Evolutionary conservation across 2,329 filamentous ascomycete species (phyloP).

Genomic region (Trichoderma pleuroti): DNA sequence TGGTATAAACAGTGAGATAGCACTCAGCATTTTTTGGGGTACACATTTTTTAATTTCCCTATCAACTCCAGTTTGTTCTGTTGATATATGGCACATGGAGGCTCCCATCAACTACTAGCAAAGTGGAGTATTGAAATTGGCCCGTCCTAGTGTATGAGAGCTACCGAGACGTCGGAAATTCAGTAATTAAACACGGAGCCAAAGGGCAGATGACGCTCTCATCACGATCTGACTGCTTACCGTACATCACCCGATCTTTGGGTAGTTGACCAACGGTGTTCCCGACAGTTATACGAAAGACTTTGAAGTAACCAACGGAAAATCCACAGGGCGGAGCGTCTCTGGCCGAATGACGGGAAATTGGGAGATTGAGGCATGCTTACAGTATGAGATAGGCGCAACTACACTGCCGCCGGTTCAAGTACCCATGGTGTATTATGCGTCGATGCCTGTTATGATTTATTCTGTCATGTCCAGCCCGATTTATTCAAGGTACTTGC

Average conservation of each 20-base stretch:
- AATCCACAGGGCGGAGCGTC: background rate
- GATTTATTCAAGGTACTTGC: no score
- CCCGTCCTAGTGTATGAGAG: background rate
- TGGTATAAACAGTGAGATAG: background rate
- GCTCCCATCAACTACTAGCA: background rate
- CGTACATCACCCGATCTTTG: background rate
- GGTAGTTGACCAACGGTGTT: background rate
- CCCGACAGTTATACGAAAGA: background rate
- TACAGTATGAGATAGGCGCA: background rate
- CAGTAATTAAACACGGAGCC: constrained; percentile 4
- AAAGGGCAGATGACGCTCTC: background rate
- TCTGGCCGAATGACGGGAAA: background rate
- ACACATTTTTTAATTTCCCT: background rate
- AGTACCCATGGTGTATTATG: background rate
- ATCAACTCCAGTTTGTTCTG: background rate
- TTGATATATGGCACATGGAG: background rate
- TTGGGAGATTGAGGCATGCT: background rate
- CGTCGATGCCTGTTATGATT: background rate
- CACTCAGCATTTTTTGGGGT: background rate
- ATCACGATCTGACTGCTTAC: background rate
- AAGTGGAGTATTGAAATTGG: constrained; percentile 6
- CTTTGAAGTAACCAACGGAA: background rate
- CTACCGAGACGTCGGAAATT: constrained; percentile 4
- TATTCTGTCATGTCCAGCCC: no score
- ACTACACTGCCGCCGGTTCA: background rate